phyloP scores from a whole-genome alignment of 2,329 filamentous ascomycete species.

The Diaporthe citri region DNA sequence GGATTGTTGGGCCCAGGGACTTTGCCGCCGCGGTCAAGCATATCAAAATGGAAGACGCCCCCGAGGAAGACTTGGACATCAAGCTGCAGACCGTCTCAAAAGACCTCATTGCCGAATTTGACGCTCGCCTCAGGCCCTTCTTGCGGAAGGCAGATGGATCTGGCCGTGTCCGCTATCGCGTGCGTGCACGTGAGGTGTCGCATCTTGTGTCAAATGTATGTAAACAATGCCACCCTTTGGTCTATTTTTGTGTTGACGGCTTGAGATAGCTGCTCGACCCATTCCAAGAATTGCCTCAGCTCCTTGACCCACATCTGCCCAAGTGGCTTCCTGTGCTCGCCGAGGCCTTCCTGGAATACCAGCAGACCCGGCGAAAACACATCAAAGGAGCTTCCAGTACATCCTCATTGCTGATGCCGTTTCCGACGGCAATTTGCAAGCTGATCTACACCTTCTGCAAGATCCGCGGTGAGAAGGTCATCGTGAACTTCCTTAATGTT shows the following conservation, averaged over 20 bases:
- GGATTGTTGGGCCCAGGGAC: background rate
- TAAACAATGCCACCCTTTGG: background rate
- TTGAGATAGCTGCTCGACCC: conserved; percentile 73
- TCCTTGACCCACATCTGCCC: conserved; percentile 87
- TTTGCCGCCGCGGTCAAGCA: background rate
- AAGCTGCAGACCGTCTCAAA: conserved; percentile 72
- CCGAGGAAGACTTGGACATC: conserved; percentile 71
- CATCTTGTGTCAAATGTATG: conserved; percentile 61
- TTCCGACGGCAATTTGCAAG: conserved; percentile 79
- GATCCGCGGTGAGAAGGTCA: conserved; percentile 91
- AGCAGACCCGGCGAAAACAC: conserved; percentile 59
- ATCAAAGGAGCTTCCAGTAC: conserved; percentile 50
- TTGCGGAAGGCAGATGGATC: conserved; percentile 64
- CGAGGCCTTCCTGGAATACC: conserved; percentile 78
- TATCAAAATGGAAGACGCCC: conserved; percentile 67
- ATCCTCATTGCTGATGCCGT: conserved; percentile 61
- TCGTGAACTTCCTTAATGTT: conserved; percentile 90
- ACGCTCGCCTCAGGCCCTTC: conserved; percentile 64
- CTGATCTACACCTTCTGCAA: conserved; percentile 94
- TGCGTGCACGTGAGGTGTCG: conserved; percentile 63
- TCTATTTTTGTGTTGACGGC: conserved; percentile 40
- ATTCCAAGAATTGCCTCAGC: conserved; percentile 95
- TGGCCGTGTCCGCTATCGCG: conserved; percentile 61
- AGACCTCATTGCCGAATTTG: conserved; percentile 71
- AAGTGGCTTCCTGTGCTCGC: conserved; percentile 81